Conservation (phyloP, 179 eudicot genomes). For the Silene vulgaris region DNA sequence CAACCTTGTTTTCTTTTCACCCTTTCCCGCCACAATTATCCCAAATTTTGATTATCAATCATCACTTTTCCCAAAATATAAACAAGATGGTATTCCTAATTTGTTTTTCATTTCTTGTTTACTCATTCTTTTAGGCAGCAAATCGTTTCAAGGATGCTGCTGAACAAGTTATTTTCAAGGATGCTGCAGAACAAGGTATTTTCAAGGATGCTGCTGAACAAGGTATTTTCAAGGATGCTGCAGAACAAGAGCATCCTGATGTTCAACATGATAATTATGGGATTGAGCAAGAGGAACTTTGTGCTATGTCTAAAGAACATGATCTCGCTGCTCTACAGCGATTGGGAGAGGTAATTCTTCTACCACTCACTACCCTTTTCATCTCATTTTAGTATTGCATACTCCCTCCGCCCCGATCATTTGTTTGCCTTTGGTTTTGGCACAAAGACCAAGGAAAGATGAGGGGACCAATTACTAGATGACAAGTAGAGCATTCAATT, state of each 20-base stretch:
- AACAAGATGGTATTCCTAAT: no score
- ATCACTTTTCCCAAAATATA: no score
- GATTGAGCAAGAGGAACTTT: slow-evolving; percentile 51
- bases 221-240: slow-evolving; percentile 35
- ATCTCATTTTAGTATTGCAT: neutral
- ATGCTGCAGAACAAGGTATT: slow-evolving; percentile 34
- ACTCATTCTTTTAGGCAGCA: slow-evolving; percentile 53
- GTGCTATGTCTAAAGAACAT: slow-evolving; percentile 58
- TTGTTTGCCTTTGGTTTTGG: neutral
- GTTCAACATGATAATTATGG: slow-evolving; percentile 43
- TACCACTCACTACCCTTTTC: neutral
- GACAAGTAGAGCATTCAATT: no score
- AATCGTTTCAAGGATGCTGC: slow-evolving; percentile 68
- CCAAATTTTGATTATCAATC: no score
- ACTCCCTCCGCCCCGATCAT: no score
- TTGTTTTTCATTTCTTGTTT: slow-evolving; percentile 20
- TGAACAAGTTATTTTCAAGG: slow-evolving; percentile 38
- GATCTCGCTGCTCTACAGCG: slow-evolving; percentile 47
- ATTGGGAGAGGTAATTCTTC: slow-evolving; percentile 53
- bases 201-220: slow-evolving; percentile 41
- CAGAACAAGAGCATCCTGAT: slow-evolving; percentile 32
- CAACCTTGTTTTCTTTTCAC: neutral
- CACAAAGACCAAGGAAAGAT: no score
- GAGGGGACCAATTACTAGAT: no score
- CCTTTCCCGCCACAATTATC: no score